phyloP scores from a whole-genome alignment of 768 basidiomycete genomes.

The Collybia sordida region DNA sequence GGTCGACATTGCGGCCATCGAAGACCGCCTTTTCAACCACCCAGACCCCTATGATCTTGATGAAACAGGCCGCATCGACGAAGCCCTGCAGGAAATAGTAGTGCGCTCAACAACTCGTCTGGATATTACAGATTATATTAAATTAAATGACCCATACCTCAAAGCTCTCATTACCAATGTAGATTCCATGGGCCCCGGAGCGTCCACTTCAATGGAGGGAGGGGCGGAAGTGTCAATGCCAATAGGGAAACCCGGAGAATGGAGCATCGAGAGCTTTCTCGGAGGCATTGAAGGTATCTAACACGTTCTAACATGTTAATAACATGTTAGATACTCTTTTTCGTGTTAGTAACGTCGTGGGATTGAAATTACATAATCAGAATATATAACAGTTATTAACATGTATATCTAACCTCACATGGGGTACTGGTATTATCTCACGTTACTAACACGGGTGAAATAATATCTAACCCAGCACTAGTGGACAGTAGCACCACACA shows the following conservation, averaged over 20 bases:
- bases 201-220: not conserved
- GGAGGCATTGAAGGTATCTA: not conserved
- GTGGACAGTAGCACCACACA: too few relatives aligned
- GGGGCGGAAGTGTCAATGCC: not conserved
- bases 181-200: not conserved
- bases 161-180: not conserved
- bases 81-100: constrained; percentile 1
- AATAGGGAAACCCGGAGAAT: not conserved
- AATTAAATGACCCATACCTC: constrained; percentile 5
- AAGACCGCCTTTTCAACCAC: constrained; percentile 10
- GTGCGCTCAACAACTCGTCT: constrained; percentile 5
- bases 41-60: constrained; percentile 18
- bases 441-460: too few relatives aligned
- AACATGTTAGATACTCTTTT: not conserved
- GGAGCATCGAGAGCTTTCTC: not conserved
- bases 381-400: constrained; percentile 1
- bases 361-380: not conserved
- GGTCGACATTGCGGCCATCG: constrained; percentile 4
- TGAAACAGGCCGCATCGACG: constrained; percentile 14
- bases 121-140: constrained; percentile 13
- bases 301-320: not conserved
- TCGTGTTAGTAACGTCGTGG: constrained; percentile 1
- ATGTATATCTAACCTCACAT: constrained; percentile 4
- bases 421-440: constrained; percentile 1
- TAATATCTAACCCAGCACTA: too few relatives aligned